phyloP scores from a whole-genome alignment of 2,329 filamentous ascomycete species.

The Ilyonectria robusta region DNA sequence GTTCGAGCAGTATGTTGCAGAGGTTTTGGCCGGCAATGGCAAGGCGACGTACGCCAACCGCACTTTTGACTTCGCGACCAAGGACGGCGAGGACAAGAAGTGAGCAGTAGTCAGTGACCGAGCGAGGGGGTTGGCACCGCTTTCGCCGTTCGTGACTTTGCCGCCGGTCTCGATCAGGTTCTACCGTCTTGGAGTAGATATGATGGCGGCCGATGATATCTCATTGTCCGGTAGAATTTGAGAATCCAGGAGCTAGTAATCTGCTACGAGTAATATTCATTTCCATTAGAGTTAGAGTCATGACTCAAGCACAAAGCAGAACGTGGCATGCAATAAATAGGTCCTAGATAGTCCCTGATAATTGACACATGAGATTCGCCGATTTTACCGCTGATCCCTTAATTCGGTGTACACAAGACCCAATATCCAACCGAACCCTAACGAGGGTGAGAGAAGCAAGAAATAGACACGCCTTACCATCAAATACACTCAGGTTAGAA shows the following conservation, averaged over 20 bases:
- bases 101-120: not conserved
- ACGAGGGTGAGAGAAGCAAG: conserved; percentile 1
- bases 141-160: not conserved
- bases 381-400: not conserved
- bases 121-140: not conserved
- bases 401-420: not conserved
- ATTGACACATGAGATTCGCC: not conserved
- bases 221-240: not conserved
- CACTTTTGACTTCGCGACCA: not conserved
- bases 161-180: not conserved
- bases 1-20: not conserved
- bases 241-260: too few relatives aligned
- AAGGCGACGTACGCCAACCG: conserved; percentile 10
- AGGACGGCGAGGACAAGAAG: not conserved
- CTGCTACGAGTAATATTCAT: not conserved
- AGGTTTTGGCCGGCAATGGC: conserved; percentile 13
- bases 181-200: not conserved
- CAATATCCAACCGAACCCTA: conserved; percentile 18
- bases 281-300: not conserved
- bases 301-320: not conserved
- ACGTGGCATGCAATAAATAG: not conserved
- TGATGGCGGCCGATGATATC: not conserved
- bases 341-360: not conserved
- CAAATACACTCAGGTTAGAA: conserved; percentile 36
- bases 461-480: conserved; percentile 18